phyloP scores from a whole-genome alignment of 148 eudicot species.

The Diospyros kaki region DNA sequence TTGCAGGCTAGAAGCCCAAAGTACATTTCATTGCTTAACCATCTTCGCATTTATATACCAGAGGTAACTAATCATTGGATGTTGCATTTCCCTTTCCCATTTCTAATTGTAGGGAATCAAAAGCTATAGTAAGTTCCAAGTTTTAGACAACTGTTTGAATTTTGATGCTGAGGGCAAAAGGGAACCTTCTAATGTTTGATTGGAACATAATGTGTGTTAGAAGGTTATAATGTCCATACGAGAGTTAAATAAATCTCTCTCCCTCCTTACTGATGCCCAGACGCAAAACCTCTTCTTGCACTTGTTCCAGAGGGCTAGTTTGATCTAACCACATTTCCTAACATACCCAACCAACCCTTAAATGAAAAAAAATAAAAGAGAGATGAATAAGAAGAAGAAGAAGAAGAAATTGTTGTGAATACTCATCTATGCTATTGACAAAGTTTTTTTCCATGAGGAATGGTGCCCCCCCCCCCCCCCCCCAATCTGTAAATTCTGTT shows the following conservation, averaged over 20 bases:
- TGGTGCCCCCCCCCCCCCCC: no score
- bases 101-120: neutral
- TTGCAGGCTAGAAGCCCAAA: constrained; percentile 98
- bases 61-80: constrained; percentile 56
- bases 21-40: constrained; percentile 94
- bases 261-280: neutral
- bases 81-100: neutral
- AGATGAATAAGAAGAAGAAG: neutral
- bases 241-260: constrained; percentile 1
- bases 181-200: neutral
- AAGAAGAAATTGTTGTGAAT: no score
- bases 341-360: neutral
- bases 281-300: neutral
- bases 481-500: no score
- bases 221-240: neutral
- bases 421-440: no score
- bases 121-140: neutral
- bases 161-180: neutral
- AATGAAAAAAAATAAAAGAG: neutral
- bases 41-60: constrained; percentile 94
- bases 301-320: neutral
- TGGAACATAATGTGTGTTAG: neutral
- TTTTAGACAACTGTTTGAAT: neutral
- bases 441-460: no score
- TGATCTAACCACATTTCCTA: neutral